Base-by-base conservation (phyloP, 2,329 filamentous ascomycete genomes). In the Monosporascus cannonballus region DNA sequence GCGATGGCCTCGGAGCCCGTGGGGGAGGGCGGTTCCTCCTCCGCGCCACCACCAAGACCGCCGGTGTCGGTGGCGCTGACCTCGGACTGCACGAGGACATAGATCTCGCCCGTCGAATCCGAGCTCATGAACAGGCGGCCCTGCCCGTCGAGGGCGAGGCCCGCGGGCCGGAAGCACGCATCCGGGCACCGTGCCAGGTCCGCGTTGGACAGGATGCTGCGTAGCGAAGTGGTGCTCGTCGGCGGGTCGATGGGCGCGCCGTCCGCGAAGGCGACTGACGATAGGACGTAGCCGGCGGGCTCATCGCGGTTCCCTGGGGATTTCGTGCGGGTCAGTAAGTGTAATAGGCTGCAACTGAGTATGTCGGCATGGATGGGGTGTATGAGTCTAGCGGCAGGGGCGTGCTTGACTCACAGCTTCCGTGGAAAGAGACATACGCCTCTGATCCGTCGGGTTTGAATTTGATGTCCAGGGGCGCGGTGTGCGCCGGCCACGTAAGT, bases 351-450 rank as follows among this genome's bases (percentile, higher is more conserved):
- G 30, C 27, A 14, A 5, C 14, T 14, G 9, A 14, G 2, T 14
- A 34, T 34, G 11, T 2, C 30, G 30, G 30, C 30, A 14, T 34
- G 30, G 30, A 34, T 5, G 9, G 3, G 30, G 30, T 3, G 30
- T 14, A 34, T 34, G 11, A 14, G 30, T 11, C 11, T 14, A 34
- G 30, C 30, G 48, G 38, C 4, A 34, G 49, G 56, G 56, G 3
- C 49, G 42, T 20, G 4, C 45, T 50, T 15, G 41, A 69, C 72
- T 68, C 66, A 84, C 86, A 89, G 66, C 80, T 85, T 17, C 87
- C 87, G 66, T 89, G 87, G 69, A 90, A 89, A 0, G 81, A 75
- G 24, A 91, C 71, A 71, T 81, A 90, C 1, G 84, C 86, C 4
- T 74, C 76, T 7, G 75, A 77, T 38, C 79, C 80, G 39, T 75